phyloP scores from a whole-genome alignment of 495 filamentous ascomycete genomes.

The Penicillium longicatenatum region DNA sequence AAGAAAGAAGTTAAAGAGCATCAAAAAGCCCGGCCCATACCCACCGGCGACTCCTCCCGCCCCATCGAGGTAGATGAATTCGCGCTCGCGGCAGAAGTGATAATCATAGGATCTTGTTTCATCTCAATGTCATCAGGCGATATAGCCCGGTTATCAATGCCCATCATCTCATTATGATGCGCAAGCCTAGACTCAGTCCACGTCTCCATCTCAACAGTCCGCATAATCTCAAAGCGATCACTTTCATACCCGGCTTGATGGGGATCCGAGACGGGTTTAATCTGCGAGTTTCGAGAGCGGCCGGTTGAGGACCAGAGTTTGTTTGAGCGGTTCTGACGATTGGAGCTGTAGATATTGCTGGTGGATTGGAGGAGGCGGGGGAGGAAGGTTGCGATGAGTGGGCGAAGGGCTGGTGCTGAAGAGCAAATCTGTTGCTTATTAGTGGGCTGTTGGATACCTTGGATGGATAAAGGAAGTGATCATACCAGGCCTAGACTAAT shows the following conservation, averaged over 20 bases:
- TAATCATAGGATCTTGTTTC: slow-evolving; percentile 18
- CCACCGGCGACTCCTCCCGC: neutral
- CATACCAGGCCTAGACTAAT: slow-evolving; percentile 61
- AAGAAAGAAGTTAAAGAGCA: neutral
- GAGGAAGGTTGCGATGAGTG: slow-evolving; percentile 48
- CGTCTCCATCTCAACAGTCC: slow-evolving; percentile 40
- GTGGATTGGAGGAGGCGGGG: slow-evolving; percentile 41
- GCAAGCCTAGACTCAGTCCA: slow-evolving; percentile 28
- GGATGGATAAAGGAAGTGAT: neutral
- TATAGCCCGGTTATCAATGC: slow-evolving; percentile 18
- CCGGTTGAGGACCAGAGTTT: slow-evolving; percentile 30
- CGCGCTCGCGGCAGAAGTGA: slow-evolving; percentile 4
- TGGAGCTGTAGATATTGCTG: slow-evolving; percentile 23
- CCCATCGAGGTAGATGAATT: slow-evolving; percentile 5
- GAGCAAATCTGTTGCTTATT: slow-evolving; percentile 49
- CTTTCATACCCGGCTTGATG: slow-evolving; percentile 20
- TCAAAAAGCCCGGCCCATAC: neutral
- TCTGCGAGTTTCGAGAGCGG: slow-evolving; percentile 23
- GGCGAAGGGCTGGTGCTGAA: slow-evolving; percentile 56
- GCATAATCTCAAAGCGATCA: slow-evolving; percentile 29
- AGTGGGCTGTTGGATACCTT: neutral
- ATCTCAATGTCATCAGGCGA: slow-evolving; percentile 23
- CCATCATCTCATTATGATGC: slow-evolving; percentile 11
- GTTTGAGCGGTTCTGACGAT: slow-evolving; percentile 22
- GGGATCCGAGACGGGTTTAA: neutral